Evolutionary conservation across 108 stramenopile genomes (phyloP).

Genomic region (Chaetoceros muelleri): DNA sequence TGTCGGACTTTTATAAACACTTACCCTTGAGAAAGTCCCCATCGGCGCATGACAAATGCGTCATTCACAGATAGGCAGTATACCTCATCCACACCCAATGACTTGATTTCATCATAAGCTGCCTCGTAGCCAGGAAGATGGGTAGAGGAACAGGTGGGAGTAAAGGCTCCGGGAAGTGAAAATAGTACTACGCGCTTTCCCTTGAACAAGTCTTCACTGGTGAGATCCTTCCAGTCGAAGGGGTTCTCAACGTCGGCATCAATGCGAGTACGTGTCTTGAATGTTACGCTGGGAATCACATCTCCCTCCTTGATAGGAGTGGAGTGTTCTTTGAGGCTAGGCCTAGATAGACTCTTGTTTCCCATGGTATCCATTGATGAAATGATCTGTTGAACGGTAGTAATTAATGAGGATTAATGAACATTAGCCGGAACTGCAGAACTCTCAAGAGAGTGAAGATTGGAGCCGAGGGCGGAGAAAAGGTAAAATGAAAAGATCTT

Average conservation of each 20-base stretch:
- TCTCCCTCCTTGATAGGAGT: conserved; percentile 25
- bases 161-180: conserved; percentile 38
- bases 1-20: too few relatives aligned
- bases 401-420: too few relatives aligned
- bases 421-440: too few relatives aligned
- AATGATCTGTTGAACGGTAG: too few relatives aligned
- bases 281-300: conserved; percentile 28
- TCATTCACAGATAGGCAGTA: conserved; percentile 51
- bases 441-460: too few relatives aligned
- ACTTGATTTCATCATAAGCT: conserved; percentile 26
- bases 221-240: conserved; percentile 42
- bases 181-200: conserved; percentile 32
- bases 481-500: too few relatives aligned
- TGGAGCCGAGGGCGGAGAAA: too few relatives aligned
- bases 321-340: too few relatives aligned
- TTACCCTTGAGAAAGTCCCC: conserved; percentile 27
- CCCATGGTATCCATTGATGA: too few relatives aligned
- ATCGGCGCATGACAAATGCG: conserved; percentile 52
- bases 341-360: too few relatives aligned
- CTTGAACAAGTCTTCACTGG: conserved; percentile 26
- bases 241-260: conserved; percentile 22
- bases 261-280: conserved; percentile 32
- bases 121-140: conserved; percentile 48
- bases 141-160: conserved; percentile 33
- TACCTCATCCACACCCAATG: conserved; percentile 32